Evolutionary conservation across 2,329 filamentous ascomycete genomes (phyloP), one percentile per base, ranked within the genome.

Genomic region (Aspergillus puulaauensis): DNA sequence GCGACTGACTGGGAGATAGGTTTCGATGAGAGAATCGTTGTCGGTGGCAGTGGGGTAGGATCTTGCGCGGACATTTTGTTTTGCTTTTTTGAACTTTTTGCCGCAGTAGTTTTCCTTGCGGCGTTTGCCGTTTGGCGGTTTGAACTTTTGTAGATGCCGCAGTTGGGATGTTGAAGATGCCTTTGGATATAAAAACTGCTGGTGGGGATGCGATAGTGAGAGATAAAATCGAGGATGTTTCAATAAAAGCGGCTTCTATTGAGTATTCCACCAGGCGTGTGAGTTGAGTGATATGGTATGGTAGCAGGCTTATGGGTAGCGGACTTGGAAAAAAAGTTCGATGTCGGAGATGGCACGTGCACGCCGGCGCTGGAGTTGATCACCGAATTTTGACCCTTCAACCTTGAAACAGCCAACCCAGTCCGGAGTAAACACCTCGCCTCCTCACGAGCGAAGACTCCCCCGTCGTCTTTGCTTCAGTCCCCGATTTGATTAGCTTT

Each of bases 1-100:
- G 77, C 76, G 12, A 67, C 66, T 39, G 73, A 70, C 61, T 76
- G 70, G 51, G 72, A 66, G 63, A 78, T 74, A 46, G 67, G 62
- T 41, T 65, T 67, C 15, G 70, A 70, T 56, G 65, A 68, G 59
- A 72, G 73, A 59, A 77, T 68, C 51, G 65, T 71, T 56, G 74
- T 74, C 48, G 70, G 72, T 23, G 74, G 74, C 41, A 76, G 68
- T 19, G 75, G 70, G 19, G 64, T 65, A 57, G 75, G 74, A 58
- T 67, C 68, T 61, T 72, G 67, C 44, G 68, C 60, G 57, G 73
- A 64, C 75, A 78, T 78, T 64, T 54, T 56, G 49, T n/a, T 17
- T 48, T 15, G 6, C 15, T 31, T 31, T 37, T 37, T 37, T 15
- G 14, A 6, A 37, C 14, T 12, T n/a, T 37, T 37, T 37, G 3